Evolutionary conservation across 2,329 filamentous ascomycete species (phyloP), one percentile per base, ranked within the genome.

Genomic region (Sporothrix inflata): DNA sequence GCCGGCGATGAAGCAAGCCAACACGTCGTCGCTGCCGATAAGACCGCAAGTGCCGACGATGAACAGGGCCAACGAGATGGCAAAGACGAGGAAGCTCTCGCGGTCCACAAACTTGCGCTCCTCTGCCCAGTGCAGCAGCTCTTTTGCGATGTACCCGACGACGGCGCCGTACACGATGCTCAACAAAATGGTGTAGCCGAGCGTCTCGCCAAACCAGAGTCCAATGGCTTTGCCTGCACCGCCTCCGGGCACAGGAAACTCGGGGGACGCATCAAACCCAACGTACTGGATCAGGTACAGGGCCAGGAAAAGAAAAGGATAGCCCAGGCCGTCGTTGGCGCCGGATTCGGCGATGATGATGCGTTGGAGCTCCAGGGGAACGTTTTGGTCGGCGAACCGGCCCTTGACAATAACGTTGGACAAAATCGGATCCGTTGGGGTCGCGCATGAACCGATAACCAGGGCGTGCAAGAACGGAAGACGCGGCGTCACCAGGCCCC

Each of bases 1-100:
- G 1, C 94, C 94, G 1, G 94, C 94, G 76, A 97, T 91, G 79
- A 98, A 98, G 82, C 94, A 97, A 1, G 94, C 94, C 7, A 98
- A 85, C 0, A 97, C 92, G 78, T 98, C 94, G 78, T 97, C 94
- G 47, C 90, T 95, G 0, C 94, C 94, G 66, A 97, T 87, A 85
- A 97, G 87, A 1, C 94, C 94, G 74, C 92, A 94, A 0, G 94
- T 97, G 0, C 94, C 94, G 0, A 93, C 87, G 70, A 97, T 92
- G 78, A 97, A 97, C 7, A 97, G 86, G 78, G 94, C 92, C 60
- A 97, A 85, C 0, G 93, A 90, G 75, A 97, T 91, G 9, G 93
- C 92, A 79, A 96, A 97, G 3, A 97, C 92, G 30, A 97, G 85
- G 76, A 97, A 97, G 79, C 92, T 95, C 81, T 97, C 94, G 45